Percentiles rank a stretch among this genome's conserved stretches.
Conservation (phyloP, 768 basidiomycete genomes). For the Termitomyces sp. region DNA sequence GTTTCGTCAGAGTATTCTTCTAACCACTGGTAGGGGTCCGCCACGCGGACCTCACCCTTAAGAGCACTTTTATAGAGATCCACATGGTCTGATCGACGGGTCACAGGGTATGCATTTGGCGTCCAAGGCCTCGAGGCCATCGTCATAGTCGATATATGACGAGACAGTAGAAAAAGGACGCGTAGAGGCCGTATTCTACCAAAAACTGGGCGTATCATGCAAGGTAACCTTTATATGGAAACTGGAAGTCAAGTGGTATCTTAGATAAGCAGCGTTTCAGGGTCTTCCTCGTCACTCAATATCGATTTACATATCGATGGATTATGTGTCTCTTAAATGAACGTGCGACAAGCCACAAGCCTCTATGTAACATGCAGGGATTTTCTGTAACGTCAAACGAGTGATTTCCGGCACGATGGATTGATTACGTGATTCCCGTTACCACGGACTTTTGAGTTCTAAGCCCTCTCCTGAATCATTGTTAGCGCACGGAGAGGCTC, state of each 20-base stretch:
- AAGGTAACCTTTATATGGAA: conserved; percentile 14
- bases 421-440: background rate
- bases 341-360: conserved; percentile 6
- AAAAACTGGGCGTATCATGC: conserved; percentile 19
- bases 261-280: conserved; percentile 5
- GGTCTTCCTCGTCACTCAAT: conserved; percentile 4
- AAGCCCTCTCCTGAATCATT: background rate
- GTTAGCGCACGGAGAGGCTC: background rate
- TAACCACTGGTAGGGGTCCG: conserved; percentile 74
- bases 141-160: conserved; percentile 17
- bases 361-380: background rate
- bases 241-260: background rate
- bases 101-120: conserved; percentile 54
- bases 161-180: conserved; percentile 18
- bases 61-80: conserved; percentile 64
- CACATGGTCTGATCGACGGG: conserved; percentile 60
- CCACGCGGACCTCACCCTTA: conserved; percentile 55
- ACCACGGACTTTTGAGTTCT: background rate
- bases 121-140: conserved; percentile 45
- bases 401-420: background rate
- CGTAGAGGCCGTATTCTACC: conserved; percentile 14
- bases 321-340: conserved; percentile 8
- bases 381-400: conserved; percentile 3
- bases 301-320: conserved; percentile 10
- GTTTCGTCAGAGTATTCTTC: conserved; percentile 61